These are phyloP conservation scores for Sporothrix protearum DNA, from an alignment of 2,329 filamentous ascomycete species.

Conservation along the genomic window DNA sequence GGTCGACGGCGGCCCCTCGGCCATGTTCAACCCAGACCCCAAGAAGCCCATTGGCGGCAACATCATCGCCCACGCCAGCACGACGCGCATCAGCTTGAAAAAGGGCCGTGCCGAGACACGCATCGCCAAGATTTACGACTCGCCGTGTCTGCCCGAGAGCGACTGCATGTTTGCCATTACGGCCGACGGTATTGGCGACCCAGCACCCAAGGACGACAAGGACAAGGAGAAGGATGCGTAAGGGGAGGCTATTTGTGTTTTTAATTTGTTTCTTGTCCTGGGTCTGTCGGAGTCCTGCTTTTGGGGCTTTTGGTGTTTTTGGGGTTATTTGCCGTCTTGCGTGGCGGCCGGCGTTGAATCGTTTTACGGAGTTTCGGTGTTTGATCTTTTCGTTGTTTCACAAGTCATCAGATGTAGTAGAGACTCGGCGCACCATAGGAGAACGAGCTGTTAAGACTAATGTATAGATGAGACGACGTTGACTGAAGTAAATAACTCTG, in stretches of 20 bases:
- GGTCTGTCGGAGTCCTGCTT: background rate
- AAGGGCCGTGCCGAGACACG: slow-evolving; percentile 93
- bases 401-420: background rate
- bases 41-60: slow-evolving; percentile 99
- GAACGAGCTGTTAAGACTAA: slow-evolving; percentile 16
- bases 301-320: slow-evolving; percentile 1
- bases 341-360: slow-evolving; percentile 8
- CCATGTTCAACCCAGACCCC: slow-evolving; percentile 99
- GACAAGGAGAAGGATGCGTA: slow-evolving; percentile 36
- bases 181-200: slow-evolving; percentile 94
- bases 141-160: slow-evolving; percentile 91
- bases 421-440: background rate
- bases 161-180: slow-evolving; percentile 96
- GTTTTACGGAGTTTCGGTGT: slow-evolving; percentile 8
- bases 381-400: slow-evolving; percentile 10
- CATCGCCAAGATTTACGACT: slow-evolving; percentile 99
- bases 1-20: slow-evolving; percentile 89
- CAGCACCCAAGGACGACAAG: slow-evolving; percentile 94
- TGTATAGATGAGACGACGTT: slow-evolving; percentile 20
- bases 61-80: slow-evolving; percentile 97
- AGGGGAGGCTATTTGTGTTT: background rate
- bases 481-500: background rate
- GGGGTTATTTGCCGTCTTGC: slow-evolving; percentile 13
- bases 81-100: slow-evolving; percentile 88
- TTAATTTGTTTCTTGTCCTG: background rate